Conservation (phyloP, 441 rosid species). For the Erodium trifolium region DNA sequence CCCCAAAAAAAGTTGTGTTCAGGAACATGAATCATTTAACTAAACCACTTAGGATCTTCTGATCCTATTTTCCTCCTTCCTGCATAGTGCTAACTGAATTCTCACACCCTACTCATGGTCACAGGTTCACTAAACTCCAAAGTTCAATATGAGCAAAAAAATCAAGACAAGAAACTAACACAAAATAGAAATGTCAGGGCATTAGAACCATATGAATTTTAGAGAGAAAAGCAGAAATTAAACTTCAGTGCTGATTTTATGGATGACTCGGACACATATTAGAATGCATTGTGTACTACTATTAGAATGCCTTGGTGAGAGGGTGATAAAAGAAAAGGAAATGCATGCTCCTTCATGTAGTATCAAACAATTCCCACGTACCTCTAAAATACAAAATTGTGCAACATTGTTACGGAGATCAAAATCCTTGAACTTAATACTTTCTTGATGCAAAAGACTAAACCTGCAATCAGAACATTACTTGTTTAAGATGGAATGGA, state of each 20-base stretch:
- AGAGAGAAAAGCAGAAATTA: not conserved
- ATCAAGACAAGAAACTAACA: not conserved
- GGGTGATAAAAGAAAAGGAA: not conserved
- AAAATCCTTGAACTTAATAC: slow-evolving; percentile 68
- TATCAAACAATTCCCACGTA: slow-evolving; percentile 20
- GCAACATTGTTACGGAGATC: slow-evolving; percentile 90
- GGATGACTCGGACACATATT: not conserved
- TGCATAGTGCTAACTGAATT: no score
- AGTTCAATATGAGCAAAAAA: not conserved
- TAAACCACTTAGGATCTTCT: no score
- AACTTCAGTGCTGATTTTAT: not conserved
- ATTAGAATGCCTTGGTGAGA: not conserved
- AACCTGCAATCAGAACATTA: slow-evolving; percentile 47
- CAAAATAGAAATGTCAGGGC: not conserved
- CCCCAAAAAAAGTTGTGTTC: no score
- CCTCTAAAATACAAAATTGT: slow-evolving; percentile 86
- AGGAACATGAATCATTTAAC: no score
- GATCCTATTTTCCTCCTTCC: no score
- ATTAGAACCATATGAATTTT: not conserved
- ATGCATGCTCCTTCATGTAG: slow-evolving; percentile 3
- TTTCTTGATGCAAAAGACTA: slow-evolving; percentile 69
- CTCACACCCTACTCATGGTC: not conserved
- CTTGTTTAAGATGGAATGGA: slow-evolving; percentile 21
- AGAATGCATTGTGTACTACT: not conserved
- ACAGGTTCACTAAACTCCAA: not conserved